Conservation (phyloP, 352 stramenopile species). For the Phytophthora pistaciae region DNA sequence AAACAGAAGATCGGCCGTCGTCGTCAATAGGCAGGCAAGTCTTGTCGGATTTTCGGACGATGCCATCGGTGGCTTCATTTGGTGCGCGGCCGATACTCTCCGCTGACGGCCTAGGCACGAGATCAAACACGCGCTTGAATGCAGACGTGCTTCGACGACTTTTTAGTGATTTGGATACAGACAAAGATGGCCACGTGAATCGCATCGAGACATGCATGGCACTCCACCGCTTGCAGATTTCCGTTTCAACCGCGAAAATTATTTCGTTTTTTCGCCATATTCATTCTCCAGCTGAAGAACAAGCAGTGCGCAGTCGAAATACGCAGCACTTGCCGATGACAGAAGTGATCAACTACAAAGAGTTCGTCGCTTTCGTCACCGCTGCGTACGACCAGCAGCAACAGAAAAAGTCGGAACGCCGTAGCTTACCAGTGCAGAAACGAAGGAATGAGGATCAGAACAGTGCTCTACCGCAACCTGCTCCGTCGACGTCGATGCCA, state of each 20-base stretch:
- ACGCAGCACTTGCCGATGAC: constrained; percentile 42
- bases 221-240: constrained; percentile 76
- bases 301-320: constrained; percentile 4
- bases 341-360: constrained; percentile 82
- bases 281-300: constrained; percentile 16
- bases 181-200: constrained; percentile 77
- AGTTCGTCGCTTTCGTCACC: constrained; percentile 79
- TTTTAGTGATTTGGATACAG: constrained; percentile 79
- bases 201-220: constrained; percentile 79
- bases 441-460: constrained; percentile 6
- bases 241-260: constrained; percentile 63
- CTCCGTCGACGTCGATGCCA: constrained; percentile 32
- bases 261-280: constrained; percentile 77
- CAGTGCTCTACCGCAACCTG: background rate
- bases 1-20: constrained; percentile 13
- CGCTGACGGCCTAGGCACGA: constrained; percentile 13
- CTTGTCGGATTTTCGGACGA: constrained; percentile 75
- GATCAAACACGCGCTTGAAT: constrained; percentile 40
- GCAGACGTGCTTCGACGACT: constrained; percentile 71
- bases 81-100: constrained; percentile 38
- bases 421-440: background rate
- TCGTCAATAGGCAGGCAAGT: constrained; percentile 76
- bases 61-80: constrained; percentile 70
- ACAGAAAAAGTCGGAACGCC: constrained; percentile 18
- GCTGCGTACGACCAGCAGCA: constrained; percentile 54